Evolutionary conservation across 2,329 filamentous ascomycete species (phyloP).

Genomic region (Cladophialophora carrionii): DNA sequence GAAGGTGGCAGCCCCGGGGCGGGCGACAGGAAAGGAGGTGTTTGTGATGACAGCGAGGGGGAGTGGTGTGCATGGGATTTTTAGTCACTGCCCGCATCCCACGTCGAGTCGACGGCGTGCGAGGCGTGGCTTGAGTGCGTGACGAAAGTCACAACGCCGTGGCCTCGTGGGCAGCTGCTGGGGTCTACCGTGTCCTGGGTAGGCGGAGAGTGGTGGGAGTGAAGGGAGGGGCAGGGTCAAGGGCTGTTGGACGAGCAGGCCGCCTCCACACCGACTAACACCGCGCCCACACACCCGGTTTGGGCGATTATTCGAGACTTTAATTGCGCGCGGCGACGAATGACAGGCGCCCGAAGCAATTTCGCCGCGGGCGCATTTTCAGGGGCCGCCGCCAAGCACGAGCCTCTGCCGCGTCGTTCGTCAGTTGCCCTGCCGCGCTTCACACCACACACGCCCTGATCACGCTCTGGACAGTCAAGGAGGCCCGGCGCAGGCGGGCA

Average conservation of each 20-base stretch:
- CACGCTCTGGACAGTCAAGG: conserved; percentile 22
- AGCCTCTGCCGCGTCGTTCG: conserved; percentile 30
- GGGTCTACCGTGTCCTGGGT: no score
- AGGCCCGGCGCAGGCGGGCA: conserved; percentile 9
- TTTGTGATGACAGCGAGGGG: conserved; percentile 6
- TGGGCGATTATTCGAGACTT: conserved; percentile 15
- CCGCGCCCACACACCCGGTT: conserved; percentile 13
- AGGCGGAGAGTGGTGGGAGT: no score
- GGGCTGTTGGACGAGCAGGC: not conserved
- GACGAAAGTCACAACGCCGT: not conserved
- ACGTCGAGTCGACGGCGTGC: no score
- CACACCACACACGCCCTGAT: conserved; percentile 31
- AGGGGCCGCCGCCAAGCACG: conserved; percentile 28
- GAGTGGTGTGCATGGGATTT: not conserved
- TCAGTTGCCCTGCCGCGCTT: conserved; percentile 32
- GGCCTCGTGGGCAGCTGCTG: not conserved
- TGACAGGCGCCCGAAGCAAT: conserved; percentile 10
- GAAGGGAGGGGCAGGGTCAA: not conserved
- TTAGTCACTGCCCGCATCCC: conserved; percentile 1
- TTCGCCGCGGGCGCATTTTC: conserved; percentile 22
- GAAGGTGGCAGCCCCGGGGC: conserved; percentile 4
- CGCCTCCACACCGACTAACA: no score
- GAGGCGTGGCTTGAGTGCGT: not conserved
- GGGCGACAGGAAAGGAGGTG: conserved; percentile 13
- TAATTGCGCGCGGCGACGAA: conserved; percentile 22